These are phyloP conservation scores for Aquilaria malaccensis DNA, from an alignment of 345 rosid species.

Conservation along the genomic window DNA sequence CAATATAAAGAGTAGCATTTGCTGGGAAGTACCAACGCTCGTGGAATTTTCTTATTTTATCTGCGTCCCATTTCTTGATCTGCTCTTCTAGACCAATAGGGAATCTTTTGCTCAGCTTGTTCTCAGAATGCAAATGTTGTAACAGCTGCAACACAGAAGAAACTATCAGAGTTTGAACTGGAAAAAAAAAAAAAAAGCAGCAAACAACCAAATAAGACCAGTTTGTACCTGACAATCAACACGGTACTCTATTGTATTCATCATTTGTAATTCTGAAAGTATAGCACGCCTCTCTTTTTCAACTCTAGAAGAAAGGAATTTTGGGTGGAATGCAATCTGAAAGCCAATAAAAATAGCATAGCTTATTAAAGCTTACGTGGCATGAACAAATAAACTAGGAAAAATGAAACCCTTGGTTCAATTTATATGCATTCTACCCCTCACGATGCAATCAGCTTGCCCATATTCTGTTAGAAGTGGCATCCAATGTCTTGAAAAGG, in stretches of 20 bases:
- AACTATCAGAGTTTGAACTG: constrained; percentile 10
- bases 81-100: constrained; percentile 99
- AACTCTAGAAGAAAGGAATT: constrained; percentile 89
- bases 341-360: constrained; percentile 1
- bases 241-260: constrained; percentile 99
- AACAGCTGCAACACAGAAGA: constrained; percentile 50
- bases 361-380: no score
- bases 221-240: constrained; percentile 92
- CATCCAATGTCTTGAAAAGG: no score
- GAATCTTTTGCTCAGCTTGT: constrained; percentile 94
- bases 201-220: constrained; percentile 16
- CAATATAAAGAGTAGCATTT: constrained; percentile 92
- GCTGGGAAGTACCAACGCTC: constrained; percentile 99
- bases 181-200: constrained; percentile 8
- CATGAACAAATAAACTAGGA: no score
- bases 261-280: constrained; percentile 98
- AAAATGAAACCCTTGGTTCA: no score
- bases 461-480: no score
- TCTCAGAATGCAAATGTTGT: constrained; percentile 97
- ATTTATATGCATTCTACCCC: no score
- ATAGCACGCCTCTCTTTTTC: constrained; percentile 99
- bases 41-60: constrained; percentile 96
- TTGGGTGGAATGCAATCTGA: constrained; percentile 96
- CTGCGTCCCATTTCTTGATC: constrained; percentile 99
- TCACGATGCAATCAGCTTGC: no score